These are phyloP conservation scores for Lichtheimia corymbifera DNA, from an alignment of 371 early-diverging fungal genomes.

Conservation along the genomic window DNA sequence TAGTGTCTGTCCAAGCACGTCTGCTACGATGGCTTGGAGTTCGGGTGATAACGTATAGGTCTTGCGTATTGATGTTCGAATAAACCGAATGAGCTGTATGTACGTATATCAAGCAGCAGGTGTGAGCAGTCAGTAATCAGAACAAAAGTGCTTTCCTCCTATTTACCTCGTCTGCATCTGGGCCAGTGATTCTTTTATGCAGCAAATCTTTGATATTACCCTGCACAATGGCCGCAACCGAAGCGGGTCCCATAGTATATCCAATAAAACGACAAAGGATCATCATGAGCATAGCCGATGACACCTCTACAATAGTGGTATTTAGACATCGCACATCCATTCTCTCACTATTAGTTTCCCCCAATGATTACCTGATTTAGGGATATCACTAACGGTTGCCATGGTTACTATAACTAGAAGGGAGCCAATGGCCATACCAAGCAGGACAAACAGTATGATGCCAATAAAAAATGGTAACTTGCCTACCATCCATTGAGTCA, in stretches of 20 bases:
- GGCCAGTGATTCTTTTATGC: neutral
- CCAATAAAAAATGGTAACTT: constrained; percentile 1
- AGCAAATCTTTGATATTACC: constrained; percentile 3
- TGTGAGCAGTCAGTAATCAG: neutral
- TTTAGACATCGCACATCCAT: neutral
- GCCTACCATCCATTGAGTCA: constrained; percentile 8
- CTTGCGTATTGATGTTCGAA: constrained; percentile 7
- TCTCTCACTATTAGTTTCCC: neutral
- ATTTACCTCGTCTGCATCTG: constrained; percentile 6
- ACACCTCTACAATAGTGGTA: neutral
- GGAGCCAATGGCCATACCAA: constrained; percentile 3
- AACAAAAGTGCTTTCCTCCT: too few species aligned
- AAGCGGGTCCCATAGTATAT: constrained; percentile 1
- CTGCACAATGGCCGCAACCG: constrained; percentile 8
- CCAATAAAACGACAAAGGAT: constrained; percentile 7
- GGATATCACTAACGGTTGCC: neutral
- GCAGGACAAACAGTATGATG: neutral
- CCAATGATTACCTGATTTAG: neutral
- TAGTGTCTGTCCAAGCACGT: constrained; percentile 5
- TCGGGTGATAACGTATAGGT: constrained; percentile 7
- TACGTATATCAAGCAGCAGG: too few species aligned
- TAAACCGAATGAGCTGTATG: constrained; percentile 5
- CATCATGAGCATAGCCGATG: constrained; percentile 8
- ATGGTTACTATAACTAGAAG: neutral
- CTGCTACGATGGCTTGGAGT: constrained; percentile 3